phyloP scores from a whole-genome alignment of 495 filamentous ascomycete species.

The Jackrogersella multiformis region DNA sequence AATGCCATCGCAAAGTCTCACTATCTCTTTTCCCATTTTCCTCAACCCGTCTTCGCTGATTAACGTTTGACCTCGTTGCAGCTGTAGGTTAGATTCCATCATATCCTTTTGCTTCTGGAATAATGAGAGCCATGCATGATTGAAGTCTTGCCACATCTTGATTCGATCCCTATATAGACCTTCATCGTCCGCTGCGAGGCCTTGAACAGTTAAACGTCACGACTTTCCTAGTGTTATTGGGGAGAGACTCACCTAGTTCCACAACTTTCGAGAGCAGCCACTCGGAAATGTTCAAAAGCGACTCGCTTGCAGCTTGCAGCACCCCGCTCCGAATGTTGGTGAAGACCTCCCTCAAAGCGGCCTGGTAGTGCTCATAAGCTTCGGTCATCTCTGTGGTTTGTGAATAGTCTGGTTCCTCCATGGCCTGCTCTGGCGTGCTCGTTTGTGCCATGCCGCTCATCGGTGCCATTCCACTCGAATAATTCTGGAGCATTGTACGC shows the following conservation, averaged over 20 bases:
- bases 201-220: slow-evolving; percentile 41
- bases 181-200: slow-evolving; percentile 73
- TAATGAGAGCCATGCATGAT: slow-evolving; percentile 89
- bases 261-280: slow-evolving; percentile 86
- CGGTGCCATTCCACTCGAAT: slow-evolving; percentile 53
- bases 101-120: slow-evolving; percentile 89
- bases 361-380: slow-evolving; percentile 79
- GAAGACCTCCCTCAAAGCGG: slow-evolving; percentile 75
- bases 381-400: slow-evolving; percentile 61
- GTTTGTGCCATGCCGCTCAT: slow-evolving; percentile 56
- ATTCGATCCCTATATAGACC: slow-evolving; percentile 73
- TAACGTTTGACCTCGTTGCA: slow-evolving; percentile 69
- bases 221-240: slow-evolving; percentile 30
- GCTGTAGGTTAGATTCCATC: slow-evolving; percentile 67
- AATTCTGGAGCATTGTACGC: slow-evolving; percentile 56
- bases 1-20: slow-evolving; percentile 83
- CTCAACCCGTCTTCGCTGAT: slow-evolving; percentile 75
- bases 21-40: slow-evolving; percentile 81
- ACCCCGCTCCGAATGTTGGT: slow-evolving; percentile 76
- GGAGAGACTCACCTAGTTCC: slow-evolving; percentile 75
- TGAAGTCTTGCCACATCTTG: slow-evolving; percentile 93
- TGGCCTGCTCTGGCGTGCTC: slow-evolving; percentile 41
- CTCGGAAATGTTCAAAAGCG: slow-evolving; percentile 79
- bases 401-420: slow-evolving; percentile 42
- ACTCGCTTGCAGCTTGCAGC: slow-evolving; percentile 75